Conservation (phyloP, 2,329 filamentous ascomycete species). For the Nothopassalora personata region DNA sequence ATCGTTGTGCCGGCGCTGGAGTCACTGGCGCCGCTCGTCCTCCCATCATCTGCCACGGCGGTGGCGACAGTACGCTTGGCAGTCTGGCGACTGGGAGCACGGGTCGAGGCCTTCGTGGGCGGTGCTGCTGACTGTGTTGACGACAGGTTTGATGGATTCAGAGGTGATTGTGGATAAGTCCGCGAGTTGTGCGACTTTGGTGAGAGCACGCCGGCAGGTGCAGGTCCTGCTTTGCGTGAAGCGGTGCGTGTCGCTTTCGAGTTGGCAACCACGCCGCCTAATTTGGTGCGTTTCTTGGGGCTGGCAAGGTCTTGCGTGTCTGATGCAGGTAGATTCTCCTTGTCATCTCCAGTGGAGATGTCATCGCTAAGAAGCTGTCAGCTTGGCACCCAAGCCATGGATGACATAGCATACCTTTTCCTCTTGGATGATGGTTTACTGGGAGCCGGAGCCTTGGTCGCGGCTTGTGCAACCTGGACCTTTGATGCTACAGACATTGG, state of each 20-base stretch:
- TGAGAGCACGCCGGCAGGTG: slow-evolving; percentile 62
- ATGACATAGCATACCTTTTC: slow-evolving; percentile 13
- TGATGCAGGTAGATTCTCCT: slow-evolving; percentile 64
- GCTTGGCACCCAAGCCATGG: slow-evolving; percentile 1
- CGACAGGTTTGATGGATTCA: slow-evolving; percentile 33
- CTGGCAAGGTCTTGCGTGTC: slow-evolving; percentile 47
- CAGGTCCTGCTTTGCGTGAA: slow-evolving; percentile 29
- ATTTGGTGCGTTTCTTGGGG: slow-evolving; percentile 60
- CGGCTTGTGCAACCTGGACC: slow-evolving; percentile 2
- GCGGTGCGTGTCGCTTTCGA: slow-evolving; percentile 30
- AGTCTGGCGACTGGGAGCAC: slow-evolving; percentile 56
- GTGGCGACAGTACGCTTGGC: slow-evolving; percentile 39
- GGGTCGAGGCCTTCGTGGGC: slow-evolving; percentile 49
- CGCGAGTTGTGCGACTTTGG: slow-evolving; percentile 78
- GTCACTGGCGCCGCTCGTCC: slow-evolving; percentile 54
- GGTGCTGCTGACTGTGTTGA: slow-evolving; percentile 29
- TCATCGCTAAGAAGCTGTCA: slow-evolving; percentile 50
- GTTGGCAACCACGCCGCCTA: slow-evolving; percentile 25
- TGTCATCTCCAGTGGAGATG: slow-evolving; percentile 57
- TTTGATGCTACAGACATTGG: slow-evolving; percentile 15
- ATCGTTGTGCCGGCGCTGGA: slow-evolving; percentile 58
- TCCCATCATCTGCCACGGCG: slow-evolving; percentile 22
- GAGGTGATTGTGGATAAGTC: slow-evolving; percentile 54
- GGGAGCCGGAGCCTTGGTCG: slow-evolving; percentile 12
- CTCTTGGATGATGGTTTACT: slow-evolving; percentile 13